Conservation (phyloP, 176 grass and related monocot genomes). For the Lolium perenne region DNA sequence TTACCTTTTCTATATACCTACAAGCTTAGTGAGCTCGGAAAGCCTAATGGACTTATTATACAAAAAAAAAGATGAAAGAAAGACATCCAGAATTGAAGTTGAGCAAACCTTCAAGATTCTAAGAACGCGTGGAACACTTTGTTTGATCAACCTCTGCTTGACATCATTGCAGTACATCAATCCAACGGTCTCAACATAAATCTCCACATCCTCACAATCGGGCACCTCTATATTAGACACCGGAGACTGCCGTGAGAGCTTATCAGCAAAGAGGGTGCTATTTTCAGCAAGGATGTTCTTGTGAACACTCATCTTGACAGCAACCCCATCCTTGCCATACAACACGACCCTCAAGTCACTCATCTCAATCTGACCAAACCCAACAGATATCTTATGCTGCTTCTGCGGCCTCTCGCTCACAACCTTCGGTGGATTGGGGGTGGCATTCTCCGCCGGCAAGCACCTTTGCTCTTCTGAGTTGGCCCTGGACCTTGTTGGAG, state of each 20-base stretch:
- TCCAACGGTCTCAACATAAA: slow-evolving; percentile 84
- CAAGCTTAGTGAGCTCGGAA: background rate
- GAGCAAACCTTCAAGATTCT: slow-evolving; percentile 83
- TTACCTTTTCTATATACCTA: background rate
- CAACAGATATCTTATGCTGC: slow-evolving; percentile 79
- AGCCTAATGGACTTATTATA: no score
- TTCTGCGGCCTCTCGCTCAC: slow-evolving; percentile 58
- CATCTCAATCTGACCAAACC: slow-evolving; percentile 73
- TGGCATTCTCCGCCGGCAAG: background rate
- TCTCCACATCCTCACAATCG: slow-evolving; percentile 94
- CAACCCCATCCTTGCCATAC: slow-evolving; percentile 77
- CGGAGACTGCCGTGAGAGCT: slow-evolving; percentile 63
- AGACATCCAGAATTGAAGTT: background rate
- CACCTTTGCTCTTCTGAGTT: slow-evolving; percentile 53
- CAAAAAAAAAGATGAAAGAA: no score
- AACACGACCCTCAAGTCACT: slow-evolving; percentile 85
- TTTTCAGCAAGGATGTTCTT: slow-evolving; percentile 72
- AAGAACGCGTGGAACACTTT: slow-evolving; percentile 76
- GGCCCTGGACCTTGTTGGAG: slow-evolving; percentile 53
- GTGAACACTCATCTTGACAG: slow-evolving; percentile 87
- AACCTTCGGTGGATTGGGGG: slow-evolving; percentile 49
- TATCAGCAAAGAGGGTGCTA: slow-evolving; percentile 79
- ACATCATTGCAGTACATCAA: slow-evolving; percentile 91
- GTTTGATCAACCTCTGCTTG: slow-evolving; percentile 81
- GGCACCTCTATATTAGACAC: slow-evolving; percentile 59